Evolutionary conservation across 805 yeast genomes (phyloP), one percentile per base, ranked within the genome.

Genomic region (Saccharomycopsis fibuligera): DNA sequence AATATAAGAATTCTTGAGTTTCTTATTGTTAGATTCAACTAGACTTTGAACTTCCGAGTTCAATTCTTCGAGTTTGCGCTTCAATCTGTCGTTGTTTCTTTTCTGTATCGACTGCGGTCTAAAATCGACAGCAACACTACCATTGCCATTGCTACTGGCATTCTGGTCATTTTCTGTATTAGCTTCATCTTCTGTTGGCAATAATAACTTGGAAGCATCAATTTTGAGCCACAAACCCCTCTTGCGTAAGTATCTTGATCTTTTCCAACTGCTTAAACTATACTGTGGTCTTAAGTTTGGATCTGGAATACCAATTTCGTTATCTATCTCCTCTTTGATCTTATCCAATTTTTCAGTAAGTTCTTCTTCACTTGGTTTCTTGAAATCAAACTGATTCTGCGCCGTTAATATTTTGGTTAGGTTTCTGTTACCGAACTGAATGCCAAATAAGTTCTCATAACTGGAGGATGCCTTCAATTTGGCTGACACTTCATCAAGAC

Each of bases 401-500:
- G 10, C 22, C 23, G 33, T 35, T 4, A 51, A 25, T 17, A 45
- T 35, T 23, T 52, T 52, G 5, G 55, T 41, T 4, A 52, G 12
- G 37, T 49, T 50, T 35, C 55, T 35, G 27, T 49, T 52, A 22
- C 55, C 55, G 29, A 42, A 49, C 25, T 39, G 33, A 22, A 52
- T 49, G 3, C 33, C 53, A 52, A 52, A 52, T 24, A 33, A 12
- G 17, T 30, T 33, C 14, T 47, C 54, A 21, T 24, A 44, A 2
- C 17, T 24, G 5, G 19, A 31, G 29, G 10, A 31, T 16, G 24
- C 27, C 36, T 47, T 35, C 30, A 12, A 17, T 17, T 42, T 31
- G 17, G 35, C 23, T 27, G 21, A 27, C 12, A 10, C 22, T 2
- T 31, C 45, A 21, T 31, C 24, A 17, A 19, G 29, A 21, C 33